Percentiles rank a stretch among this genome's conserved stretches.
Conservation (phyloP, 768 basidiomycete species). For the Leucosporidium scottii region DNA sequence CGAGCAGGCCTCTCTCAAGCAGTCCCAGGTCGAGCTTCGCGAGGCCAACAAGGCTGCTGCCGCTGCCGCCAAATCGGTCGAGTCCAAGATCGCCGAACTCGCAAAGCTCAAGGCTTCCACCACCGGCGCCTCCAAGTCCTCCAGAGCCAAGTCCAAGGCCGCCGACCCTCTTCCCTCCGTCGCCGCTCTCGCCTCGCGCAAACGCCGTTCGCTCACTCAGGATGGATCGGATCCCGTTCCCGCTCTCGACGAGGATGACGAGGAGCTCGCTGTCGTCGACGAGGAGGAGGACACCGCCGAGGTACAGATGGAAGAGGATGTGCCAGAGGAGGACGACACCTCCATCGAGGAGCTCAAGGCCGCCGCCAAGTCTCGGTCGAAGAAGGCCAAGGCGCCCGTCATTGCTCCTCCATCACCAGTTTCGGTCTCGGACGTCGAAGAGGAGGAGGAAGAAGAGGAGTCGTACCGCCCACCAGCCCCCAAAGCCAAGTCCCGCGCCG, state of each 20-base stretch:
- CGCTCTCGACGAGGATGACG: background rate
- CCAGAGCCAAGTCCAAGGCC: background rate
- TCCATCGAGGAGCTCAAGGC: background rate
- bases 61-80: background rate
- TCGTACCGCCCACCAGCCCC: background rate
- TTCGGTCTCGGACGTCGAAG: background rate
- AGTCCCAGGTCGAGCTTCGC: slow-evolving; percentile 6
- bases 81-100: background rate
- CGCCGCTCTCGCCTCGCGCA: slow-evolving; percentile 1
- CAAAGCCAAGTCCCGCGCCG: slow-evolving; percentile 3
- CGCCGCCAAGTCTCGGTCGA: background rate
- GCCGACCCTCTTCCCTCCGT: background rate
- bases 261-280: background rate
- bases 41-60: background rate
- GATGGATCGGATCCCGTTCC: slow-evolving; percentile 1
- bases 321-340: background rate
- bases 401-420: background rate
- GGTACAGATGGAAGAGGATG: background rate
- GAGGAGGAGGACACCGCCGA: background rate
- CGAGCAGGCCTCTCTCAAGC: slow-evolving; percentile 20
- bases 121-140: too few species aligned
- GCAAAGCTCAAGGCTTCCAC: background rate
- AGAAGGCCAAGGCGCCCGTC: background rate
- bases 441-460: background rate
- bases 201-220: background rate